Percentiles rank a stretch among this genome's conserved stretches.
These are phyloP conservation scores for Lanmaoa pseudosensibilis DNA, from an alignment of 768 basidiomycete species.

Conservation along the genomic window DNA sequence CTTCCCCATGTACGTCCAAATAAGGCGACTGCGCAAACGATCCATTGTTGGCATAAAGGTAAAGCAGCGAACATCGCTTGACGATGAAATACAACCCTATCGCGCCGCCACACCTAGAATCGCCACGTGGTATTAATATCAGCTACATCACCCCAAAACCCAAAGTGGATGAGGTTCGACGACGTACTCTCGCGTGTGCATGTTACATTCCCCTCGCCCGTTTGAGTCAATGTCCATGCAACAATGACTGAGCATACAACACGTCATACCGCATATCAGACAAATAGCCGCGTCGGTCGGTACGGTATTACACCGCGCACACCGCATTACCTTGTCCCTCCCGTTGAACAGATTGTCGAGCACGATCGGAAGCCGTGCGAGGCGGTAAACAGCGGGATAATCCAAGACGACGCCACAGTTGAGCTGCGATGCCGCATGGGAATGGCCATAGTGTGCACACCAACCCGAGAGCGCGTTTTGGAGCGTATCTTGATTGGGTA, in stretches of 20 bases:
- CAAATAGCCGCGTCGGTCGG: slow-evolving; percentile 90
- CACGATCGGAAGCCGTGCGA: slow-evolving; percentile 75
- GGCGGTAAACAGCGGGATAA: slow-evolving; percentile 78
- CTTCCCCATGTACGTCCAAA: slow-evolving; percentile 91
- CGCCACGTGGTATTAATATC: neutral
- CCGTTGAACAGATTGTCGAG: slow-evolving; percentile 83
- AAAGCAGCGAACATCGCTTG: slow-evolving; percentile 87
- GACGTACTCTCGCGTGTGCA: slow-evolving; percentile 93
- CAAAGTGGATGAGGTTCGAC: neutral
- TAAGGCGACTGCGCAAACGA: slow-evolving; percentile 88
- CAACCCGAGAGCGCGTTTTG: slow-evolving; percentile 87
- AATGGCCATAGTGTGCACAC: slow-evolving; percentile 86
- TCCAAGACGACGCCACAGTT: slow-evolving; percentile 82
- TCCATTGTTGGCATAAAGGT: slow-evolving; percentile 87
- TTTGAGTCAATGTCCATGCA: slow-evolving; percentile 65
- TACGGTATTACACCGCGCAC: slow-evolving; percentile 72
- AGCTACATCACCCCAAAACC: too few relatives aligned
- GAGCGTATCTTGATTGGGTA: slow-evolving; percentile 82
- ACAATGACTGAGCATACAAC: slow-evolving; percentile 91
- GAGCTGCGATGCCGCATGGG: slow-evolving; percentile 74
- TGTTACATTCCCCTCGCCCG: slow-evolving; percentile 87
- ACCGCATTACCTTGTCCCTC: slow-evolving; percentile 71
- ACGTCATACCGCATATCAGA: slow-evolving; percentile 81
- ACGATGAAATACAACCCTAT: slow-evolving; percentile 90
- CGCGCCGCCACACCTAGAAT: slow-evolving; percentile 81